Evolutionary conservation across 495 filamentous ascomycete species (phyloP), one percentile per base, ranked within the genome.

Genomic region (Aspergillus asperescens): DNA sequence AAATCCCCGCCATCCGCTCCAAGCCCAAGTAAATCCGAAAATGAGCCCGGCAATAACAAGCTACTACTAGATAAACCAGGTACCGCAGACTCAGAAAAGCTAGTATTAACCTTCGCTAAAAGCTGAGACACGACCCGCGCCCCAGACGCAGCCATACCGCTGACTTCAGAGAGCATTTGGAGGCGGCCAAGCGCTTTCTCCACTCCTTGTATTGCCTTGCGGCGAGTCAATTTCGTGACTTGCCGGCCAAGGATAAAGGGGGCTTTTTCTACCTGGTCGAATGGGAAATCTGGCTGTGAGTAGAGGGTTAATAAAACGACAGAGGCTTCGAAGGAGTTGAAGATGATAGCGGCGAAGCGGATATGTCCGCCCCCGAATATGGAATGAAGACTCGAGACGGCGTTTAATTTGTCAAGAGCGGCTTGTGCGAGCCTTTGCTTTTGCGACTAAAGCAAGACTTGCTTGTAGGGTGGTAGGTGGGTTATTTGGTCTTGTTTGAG

Each of bases 281-380:
- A 23, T 4, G 19, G 38, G 38, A 40, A 40, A 16, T 40, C 38
- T 2, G 18, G 4, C n/a, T 40, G 38, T n/a, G 8, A 23, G 19
- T 16, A 20, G 9, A 40, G 38, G 22, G n/a, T 15, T 7, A 40
- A 16, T 8, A 40, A 16, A 16, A 40, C 5, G n/a, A 40, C 38
- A 16, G 38, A n/a, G 19, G 38, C 38, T 16, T 67, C 62, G 16
- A 67, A 65, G 1, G 62, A 62, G 9, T 39, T 29, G 31, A 60
- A 55, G 23, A 67, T 55, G 19, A 65, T 52, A 3, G 35, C 53
- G 1, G 39, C 15, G 27, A 58, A 59, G 7, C 60, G 56, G 7
- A 56, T 65, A 20, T 62, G 41, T 4, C n/a, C 41, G 9, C 47
- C 53, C 0, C 60, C 55, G 12, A 65, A 22, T 55, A 64, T 42